Conservation (phyloP, 345 rosid genomes). For the Lepidium didymum region DNA sequence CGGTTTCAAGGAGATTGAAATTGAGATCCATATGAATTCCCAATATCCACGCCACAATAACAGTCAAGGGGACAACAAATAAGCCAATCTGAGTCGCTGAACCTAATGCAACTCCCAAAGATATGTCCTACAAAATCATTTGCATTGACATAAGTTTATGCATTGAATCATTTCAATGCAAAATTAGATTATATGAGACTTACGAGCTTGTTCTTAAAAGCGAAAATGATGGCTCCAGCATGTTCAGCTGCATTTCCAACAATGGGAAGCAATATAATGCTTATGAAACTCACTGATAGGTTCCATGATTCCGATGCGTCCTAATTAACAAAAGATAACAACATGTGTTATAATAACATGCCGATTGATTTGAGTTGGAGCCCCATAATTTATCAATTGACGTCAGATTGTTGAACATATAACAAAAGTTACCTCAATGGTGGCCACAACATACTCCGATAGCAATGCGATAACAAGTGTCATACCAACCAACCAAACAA, state of each 20-base stretch:
- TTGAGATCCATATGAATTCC: slow-evolving; percentile 75
- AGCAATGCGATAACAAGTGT: slow-evolving; percentile 69
- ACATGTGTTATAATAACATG: too few species aligned
- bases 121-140: slow-evolving; percentile 58
- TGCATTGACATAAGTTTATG: slow-evolving; percentile 1
- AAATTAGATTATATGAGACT: not conserved
- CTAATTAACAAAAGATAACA: slow-evolving; percentile 21
- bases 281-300: slow-evolving; percentile 83
- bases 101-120: slow-evolving; percentile 82
- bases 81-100: slow-evolving; percentile 93
- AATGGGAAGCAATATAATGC: slow-evolving; percentile 84
- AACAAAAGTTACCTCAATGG: slow-evolving; percentile 63
- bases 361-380: not conserved
- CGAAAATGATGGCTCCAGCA: slow-evolving; percentile 86
- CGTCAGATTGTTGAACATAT: not conserved
- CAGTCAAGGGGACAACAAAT: slow-evolving; percentile 79
- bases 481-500: slow-evolving; percentile 82
- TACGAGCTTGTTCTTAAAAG: slow-evolving; percentile 87
- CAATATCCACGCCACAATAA: slow-evolving; percentile 68
- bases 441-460: slow-evolving; percentile 93
- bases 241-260: slow-evolving; percentile 97
- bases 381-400: not conserved
- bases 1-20: slow-evolving; percentile 81
- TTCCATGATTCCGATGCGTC: slow-evolving; percentile 85
- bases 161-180: not conserved